phyloP scores from a whole-genome alignment of 352 stramenopile species.

The Globisporangium rhizosaccharum region DNA sequence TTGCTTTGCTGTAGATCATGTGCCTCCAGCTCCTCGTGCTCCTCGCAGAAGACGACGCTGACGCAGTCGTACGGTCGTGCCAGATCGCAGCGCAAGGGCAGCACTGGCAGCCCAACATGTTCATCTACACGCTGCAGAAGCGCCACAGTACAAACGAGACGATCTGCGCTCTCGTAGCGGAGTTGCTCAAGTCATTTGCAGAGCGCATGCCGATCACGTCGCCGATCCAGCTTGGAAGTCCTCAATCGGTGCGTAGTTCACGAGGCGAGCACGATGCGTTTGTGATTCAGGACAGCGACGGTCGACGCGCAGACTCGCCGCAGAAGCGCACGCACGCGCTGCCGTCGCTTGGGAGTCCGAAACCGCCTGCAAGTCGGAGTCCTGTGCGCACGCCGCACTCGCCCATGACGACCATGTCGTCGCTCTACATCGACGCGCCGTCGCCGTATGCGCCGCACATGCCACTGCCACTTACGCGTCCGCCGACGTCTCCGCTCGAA shows the following conservation, averaged over 20 bases:
- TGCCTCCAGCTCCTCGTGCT: conserved; percentile 50
- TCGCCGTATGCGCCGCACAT: conserved; percentile 45
- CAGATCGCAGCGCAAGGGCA: conserved; percentile 63
- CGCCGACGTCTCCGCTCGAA: conserved; percentile 36
- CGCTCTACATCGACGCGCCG: conserved; percentile 36
- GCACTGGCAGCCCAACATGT: conserved; percentile 75
- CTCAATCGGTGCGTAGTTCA: conserved; percentile 1
- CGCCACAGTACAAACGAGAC: conserved; percentile 45
- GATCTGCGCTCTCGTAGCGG: conserved; percentile 33
- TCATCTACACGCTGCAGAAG: conserved; percentile 70
- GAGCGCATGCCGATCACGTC: conserved; percentile 51
- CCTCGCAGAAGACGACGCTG: conserved; percentile 44
- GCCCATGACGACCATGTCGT: conserved; percentile 57
- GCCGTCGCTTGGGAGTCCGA: conserved; percentile 22
- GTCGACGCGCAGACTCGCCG: background rate
- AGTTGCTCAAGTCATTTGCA: conserved; percentile 40
- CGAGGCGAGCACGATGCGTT: conserved; percentile 6
- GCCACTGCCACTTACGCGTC: conserved; percentile 36
- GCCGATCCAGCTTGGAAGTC: conserved; percentile 36
- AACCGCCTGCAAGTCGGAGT: conserved; percentile 9
- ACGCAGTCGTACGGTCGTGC: conserved; percentile 43
- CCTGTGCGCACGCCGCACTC: conserved; percentile 27
- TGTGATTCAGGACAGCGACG: conserved; percentile 2
- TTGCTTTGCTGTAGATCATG: conserved; percentile 28
- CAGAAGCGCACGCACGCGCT: conserved; percentile 20